These are phyloP conservation scores for Sporothrix protearum DNA, from an alignment of 2,329 filamentous ascomycete genomes.

Conservation along the genomic window DNA sequence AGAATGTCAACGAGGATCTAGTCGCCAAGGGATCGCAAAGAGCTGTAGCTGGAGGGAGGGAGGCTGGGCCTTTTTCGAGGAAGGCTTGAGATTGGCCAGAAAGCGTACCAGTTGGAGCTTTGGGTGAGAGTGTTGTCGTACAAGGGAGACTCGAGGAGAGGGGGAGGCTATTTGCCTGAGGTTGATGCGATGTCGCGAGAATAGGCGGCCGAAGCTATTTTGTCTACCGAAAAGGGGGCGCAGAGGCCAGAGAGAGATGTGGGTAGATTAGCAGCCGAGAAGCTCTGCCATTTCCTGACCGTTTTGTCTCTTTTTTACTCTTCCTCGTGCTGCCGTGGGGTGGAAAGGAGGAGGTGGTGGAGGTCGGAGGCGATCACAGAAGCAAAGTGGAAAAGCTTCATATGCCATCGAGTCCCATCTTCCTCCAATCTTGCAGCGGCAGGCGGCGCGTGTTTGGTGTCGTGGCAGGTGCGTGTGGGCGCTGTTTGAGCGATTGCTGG, in stretches of 20 bases:
- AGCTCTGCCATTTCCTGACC: conserved; percentile 2
- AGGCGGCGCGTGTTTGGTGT: conserved; percentile 1
- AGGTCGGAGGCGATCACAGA: neutral
- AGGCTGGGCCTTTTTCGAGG: neutral
- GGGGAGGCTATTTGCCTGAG: neutral
- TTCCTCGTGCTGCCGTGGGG: conserved; percentile 2
- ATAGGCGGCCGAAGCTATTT: neutral
- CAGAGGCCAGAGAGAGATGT: neutral
- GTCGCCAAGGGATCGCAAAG: neutral
- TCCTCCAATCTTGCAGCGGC: neutral
- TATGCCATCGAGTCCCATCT: neutral
- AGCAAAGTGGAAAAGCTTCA: conserved; percentile 14
- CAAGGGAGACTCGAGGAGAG: neutral
- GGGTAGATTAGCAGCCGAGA: conserved; percentile 1
- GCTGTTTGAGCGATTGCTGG: neutral
- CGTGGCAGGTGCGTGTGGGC: conserved; percentile 12
- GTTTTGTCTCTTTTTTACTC: neutral
- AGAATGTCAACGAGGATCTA: neutral
- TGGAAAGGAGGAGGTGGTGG: neutral
- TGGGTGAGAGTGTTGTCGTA: neutral
- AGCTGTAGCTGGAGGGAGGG: neutral
- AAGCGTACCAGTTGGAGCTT: neutral
- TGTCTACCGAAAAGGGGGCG: neutral
- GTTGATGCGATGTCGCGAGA: neutral
- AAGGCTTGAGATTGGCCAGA: neutral